Conservation (phyloP, 768 basidiomycete species). For the Termitomyces sp. region DNA sequence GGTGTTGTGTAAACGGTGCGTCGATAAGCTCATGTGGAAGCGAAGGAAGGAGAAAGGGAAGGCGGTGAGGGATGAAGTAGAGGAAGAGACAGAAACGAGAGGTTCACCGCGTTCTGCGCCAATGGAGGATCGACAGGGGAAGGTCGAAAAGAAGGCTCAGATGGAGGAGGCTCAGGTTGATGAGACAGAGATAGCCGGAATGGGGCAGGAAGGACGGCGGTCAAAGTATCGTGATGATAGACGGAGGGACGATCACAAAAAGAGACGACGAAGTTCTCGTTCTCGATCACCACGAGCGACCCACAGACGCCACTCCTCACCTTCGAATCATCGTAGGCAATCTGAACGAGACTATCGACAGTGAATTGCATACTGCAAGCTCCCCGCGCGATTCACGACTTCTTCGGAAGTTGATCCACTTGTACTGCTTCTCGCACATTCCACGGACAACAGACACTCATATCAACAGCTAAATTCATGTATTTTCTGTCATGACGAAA, state of each 20-base stretch:
- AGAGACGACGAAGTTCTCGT: conserved; percentile 28
- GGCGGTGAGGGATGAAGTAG: conserved; percentile 14
- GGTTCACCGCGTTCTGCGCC: background rate
- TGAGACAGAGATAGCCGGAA: background rate
- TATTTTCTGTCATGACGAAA: background rate
- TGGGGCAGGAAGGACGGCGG: conserved; percentile 24
- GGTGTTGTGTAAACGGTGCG: conserved; percentile 77
- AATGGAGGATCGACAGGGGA: conserved; percentile 3
- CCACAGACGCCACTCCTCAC: conserved; percentile 2
- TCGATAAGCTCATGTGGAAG: conserved; percentile 87
- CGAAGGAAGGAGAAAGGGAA: conserved; percentile 60
- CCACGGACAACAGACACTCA: background rate
- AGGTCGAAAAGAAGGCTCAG: background rate
- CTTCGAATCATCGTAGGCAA: conserved; percentile 1
- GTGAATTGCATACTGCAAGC: background rate
- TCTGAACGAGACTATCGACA: conserved; percentile 11
- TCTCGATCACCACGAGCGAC: conserved; percentile 35
- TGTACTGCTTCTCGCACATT: background rate
- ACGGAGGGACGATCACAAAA: conserved; percentile 1
- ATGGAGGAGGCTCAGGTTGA: background rate
- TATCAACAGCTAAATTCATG: background rate
- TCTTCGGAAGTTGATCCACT: conserved; percentile 4
- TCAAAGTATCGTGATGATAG: conserved; percentile 11
- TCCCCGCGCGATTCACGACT: background rate
- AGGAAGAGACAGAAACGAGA: conserved; percentile 12